Conservation (phyloP, 177 flowering plant genomes). For the Vitis hybrid region DNA sequence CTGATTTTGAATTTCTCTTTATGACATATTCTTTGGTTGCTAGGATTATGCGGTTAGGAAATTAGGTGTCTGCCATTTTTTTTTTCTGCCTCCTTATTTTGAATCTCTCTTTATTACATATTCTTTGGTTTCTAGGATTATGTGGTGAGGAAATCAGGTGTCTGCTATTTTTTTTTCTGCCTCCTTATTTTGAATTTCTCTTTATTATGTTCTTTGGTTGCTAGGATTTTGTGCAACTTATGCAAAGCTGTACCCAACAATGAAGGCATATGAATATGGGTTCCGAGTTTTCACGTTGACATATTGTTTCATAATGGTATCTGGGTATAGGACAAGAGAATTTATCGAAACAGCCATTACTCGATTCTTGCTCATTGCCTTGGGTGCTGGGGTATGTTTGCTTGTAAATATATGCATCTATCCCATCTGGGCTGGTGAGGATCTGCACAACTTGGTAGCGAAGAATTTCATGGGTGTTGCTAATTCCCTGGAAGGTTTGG, state of each 20-base stretch:
- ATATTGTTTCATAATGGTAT: slow-evolving; percentile 58
- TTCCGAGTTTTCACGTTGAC: slow-evolving; percentile 68
- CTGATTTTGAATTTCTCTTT: not conserved
- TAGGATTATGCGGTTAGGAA: too few relatives aligned
- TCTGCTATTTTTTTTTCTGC: not conserved
- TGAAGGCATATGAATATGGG: slow-evolving; percentile 73
- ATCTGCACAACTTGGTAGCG: slow-evolving; percentile 64
- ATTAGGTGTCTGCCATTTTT: too few relatives aligned
- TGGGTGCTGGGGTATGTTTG: slow-evolving; percentile 59
- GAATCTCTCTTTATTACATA: too few relatives aligned
- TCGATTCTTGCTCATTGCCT: slow-evolving; percentile 55
- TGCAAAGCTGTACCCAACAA: slow-evolving; percentile 55
- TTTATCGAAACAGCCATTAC: slow-evolving; percentile 52
- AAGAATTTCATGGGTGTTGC: slow-evolving; percentile 69
- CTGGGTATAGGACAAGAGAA: slow-evolving; percentile 54
- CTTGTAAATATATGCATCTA: slow-evolving; percentile 51
- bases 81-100: too few relatives aligned
- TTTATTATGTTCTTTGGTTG: slow-evolving; percentile 8
- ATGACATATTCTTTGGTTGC: not conserved
- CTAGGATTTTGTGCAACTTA: slow-evolving; percentile 54
- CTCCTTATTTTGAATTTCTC: not conserved
- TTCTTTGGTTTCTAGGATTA: too few relatives aligned
- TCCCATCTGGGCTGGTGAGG: slow-evolving; percentile 82
- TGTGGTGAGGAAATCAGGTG: too few relatives aligned
- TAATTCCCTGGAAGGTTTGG: slow-evolving; percentile 60